Evolutionary conservation across 805 yeast genomes (phyloP), one percentile per base, ranked within the genome.

Genomic region (Cyberlindnera sargentensis): DNA sequence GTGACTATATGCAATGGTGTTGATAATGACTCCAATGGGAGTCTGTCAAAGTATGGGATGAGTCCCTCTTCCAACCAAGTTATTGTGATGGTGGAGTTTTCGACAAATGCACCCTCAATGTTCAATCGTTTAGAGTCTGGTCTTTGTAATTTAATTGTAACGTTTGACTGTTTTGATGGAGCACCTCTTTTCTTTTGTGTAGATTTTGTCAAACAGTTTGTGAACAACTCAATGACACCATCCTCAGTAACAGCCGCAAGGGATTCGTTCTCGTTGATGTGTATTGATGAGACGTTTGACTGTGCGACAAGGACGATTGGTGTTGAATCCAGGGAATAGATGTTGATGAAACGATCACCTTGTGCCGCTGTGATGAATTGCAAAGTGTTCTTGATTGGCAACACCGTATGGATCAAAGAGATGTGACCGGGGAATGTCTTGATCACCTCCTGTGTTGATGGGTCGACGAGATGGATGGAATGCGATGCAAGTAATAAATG

Each of bases 271-370:
- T 15, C 20, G 5, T 66, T 70, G 45, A 69, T 62, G 0, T 74
- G 59, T 7, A 84, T 57, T 6, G 66, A 62, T 1, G 59, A 45
- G 10, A 86, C 78, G 40, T 84, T 75, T 11, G 87, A 70, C 48
- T 82, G 84, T 3, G 90, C 71, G 11, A 84, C 89, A 44, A 87
- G 73, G 3, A 89, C 84, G 3, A 81, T 68, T n/a, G 67, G 58
- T 4, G 59, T 43, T 2, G 40, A 40, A 3, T 68, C 63, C 3
- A 78, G 43, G 8, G 82, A 73, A 57, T 83, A 81, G 32, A 84
- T 67, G 59, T 87, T 87, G 51, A 89, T 72, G 60, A 86, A 88
- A 52, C 97, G 74, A 61, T 90, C 98, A 47, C 81, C 82, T 31
- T 68, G 68, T 2, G 96, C 95, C 41, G 83, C 74, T 1, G 93